Percentiles rank a stretch among this genome's conserved stretches.
Conservation (phyloP, 2,329 filamentous ascomycete species). For the Beauveria varroae region DNA sequence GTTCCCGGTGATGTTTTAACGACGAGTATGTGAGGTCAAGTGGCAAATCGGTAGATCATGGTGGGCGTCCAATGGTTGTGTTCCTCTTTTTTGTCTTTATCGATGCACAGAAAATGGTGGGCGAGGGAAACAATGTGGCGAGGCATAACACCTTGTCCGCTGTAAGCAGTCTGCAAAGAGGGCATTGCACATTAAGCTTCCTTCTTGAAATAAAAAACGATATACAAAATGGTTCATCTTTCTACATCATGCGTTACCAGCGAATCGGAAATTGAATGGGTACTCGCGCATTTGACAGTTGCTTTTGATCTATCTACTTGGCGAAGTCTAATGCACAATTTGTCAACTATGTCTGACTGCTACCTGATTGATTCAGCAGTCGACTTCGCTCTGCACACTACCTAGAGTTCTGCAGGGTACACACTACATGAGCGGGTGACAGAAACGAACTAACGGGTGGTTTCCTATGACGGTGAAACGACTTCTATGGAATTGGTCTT, state of each 20-base stretch:
- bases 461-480: no score
- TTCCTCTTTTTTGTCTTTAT: conserved; percentile 38
- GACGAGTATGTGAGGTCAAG: conserved; percentile 18
- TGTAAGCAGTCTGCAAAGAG: conserved; percentile 28
- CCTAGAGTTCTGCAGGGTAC: background rate
- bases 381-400: background rate
- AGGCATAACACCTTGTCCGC: conserved; percentile 31
- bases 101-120: conserved; percentile 29
- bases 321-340: background rate
- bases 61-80: conserved; percentile 39
- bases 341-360: background rate
- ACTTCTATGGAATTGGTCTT: background rate
- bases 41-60: conserved; percentile 32
- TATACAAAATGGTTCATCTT: conserved; percentile 12
- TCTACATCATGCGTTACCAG: background rate
- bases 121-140: conserved; percentile 26
- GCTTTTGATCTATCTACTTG: background rate
- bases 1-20: conserved; percentile 14
- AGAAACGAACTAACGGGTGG: background rate
- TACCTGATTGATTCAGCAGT: background rate
- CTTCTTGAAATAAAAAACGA: conserved; percentile 30
- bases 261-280: background rate
- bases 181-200: conserved; percentile 33
- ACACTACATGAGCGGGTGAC: no score
- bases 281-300: background rate